Percentiles rank a stretch among this genome's conserved stretches.
Evolutionary conservation across 2,329 filamentous ascomycete species (phyloP).

Genomic region (Xylariaceae sp.): DNA sequence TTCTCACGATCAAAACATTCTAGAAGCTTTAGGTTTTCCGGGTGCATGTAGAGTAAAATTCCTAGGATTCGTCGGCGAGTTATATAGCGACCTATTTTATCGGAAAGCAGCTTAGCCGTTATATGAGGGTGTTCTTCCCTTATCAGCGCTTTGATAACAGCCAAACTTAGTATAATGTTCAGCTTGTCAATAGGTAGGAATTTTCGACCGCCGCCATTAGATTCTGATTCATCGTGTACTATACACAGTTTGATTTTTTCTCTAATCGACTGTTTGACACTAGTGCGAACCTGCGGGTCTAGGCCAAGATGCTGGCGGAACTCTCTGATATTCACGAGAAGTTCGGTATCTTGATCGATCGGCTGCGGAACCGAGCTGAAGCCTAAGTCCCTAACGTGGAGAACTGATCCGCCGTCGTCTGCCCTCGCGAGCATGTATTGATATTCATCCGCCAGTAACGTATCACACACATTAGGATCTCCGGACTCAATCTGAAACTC

Average conservation of each 20-base stretch:
- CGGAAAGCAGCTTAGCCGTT: background rate
- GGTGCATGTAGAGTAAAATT: constrained; percentile 2
- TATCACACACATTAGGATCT: background rate
- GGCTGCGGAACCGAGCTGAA: no score
- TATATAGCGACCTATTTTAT: background rate
- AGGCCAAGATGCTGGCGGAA: no score
- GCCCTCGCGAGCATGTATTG: no score
- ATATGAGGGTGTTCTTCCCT: background rate
- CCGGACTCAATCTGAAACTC: background rate
- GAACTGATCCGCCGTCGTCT: background rate
- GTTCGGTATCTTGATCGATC: no score
- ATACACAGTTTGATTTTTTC: constrained; percentile 1
- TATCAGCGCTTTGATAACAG: background rate
- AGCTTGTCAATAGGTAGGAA: constrained; percentile 6
- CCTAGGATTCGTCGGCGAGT: constrained; percentile 4
- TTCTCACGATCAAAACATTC: background rate
- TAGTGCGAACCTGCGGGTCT: no score
- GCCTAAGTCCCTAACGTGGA: no score
- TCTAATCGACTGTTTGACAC: background rate
- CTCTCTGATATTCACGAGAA: no score
- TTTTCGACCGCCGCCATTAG: background rate
- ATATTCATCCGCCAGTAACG: no score
- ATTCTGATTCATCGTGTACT: no score
- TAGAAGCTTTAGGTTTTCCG: background rate
- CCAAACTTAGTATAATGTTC: background rate